Evolutionary conservation across 2,329 filamentous ascomycete species (phyloP).

Genomic region (Alternaria alternata): DNA sequence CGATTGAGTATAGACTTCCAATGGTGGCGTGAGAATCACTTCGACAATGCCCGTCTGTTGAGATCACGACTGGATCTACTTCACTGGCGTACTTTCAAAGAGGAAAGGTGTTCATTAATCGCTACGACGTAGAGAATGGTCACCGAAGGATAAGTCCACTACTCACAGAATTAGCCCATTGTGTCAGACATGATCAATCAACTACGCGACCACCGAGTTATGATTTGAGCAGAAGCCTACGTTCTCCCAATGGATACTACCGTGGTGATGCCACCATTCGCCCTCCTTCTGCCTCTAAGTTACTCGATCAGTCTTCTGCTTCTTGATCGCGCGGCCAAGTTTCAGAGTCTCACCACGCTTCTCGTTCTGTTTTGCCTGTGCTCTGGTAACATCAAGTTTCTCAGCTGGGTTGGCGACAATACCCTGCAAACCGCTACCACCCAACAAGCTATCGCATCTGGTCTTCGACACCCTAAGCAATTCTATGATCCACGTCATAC

Average conservation of each 20-base stretch:
- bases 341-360: conserved; percentile 1
- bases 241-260: not conserved
- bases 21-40: not conserved
- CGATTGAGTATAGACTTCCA: not conserved
- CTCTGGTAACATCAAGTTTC: not conserved
- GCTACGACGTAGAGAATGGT: not conserved
- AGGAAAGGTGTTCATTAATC: not conserved
- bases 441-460: conserved; percentile 11
- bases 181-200: not conserved
- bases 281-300: not conserved
- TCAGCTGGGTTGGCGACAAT: conserved; percentile 5
- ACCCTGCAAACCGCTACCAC: not conserved
- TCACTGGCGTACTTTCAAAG: not conserved
- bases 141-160: not conserved
- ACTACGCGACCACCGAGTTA: not conserved
- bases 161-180: not conserved
- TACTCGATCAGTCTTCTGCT: not conserved
- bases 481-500: not conserved
- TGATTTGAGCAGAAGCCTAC: not conserved
- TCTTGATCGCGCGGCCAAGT: not conserved
- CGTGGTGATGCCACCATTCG: not conserved
- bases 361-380: not conserved
- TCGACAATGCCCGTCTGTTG: not conserved
- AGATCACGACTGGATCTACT: not conserved
- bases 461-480: conserved; percentile 7